A percentile compares a stretch with the other conserved stretches of the same genome.
These are phyloP conservation scores for Ophiostoma fasciatum DNA, from an alignment of 2,329 filamentous ascomycete genomes.

Conservation along the genomic window DNA sequence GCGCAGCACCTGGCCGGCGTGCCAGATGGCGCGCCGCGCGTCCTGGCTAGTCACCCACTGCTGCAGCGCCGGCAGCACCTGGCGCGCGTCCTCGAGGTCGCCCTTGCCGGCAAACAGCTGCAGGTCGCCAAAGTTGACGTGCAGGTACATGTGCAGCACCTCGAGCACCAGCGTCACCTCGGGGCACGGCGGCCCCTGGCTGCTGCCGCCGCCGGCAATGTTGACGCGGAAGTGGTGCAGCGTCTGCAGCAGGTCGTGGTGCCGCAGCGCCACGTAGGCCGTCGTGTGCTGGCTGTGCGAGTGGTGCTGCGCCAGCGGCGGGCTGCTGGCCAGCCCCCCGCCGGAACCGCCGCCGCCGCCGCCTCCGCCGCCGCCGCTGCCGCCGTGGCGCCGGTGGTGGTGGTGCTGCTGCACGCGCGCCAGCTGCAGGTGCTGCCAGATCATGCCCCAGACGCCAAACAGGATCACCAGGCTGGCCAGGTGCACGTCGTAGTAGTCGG, in stretches of 20 bases:
- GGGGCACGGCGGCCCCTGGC: not conserved
- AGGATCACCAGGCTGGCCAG: slow-evolving; percentile 3
- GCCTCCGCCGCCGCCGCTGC: no score
- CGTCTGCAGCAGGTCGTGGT: slow-evolving; percentile 46
- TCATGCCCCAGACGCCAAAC: slow-evolving; percentile 7
- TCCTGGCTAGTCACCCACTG: slow-evolving; percentile 8
- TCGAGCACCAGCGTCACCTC: slow-evolving; percentile 30
- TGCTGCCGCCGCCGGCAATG: not conserved
- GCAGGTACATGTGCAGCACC: slow-evolving; percentile 46
- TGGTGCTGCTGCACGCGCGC: not conserved
- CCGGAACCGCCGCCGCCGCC: no score
- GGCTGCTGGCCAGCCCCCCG: no score
- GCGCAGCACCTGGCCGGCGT: slow-evolving; percentile 11
- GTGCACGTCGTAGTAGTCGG: slow-evolving; percentile 3
- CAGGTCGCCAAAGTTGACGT: slow-evolving; percentile 49
- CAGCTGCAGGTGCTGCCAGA: slow-evolving; percentile 6
- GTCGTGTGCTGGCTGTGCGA: not conserved
- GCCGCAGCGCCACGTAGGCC: slow-evolving; percentile 20
- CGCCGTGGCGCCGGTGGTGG: no score
- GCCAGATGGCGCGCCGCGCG: slow-evolving; percentile 10
- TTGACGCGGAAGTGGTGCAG: slow-evolving; percentile 28
- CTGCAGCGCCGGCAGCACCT: slow-evolving; percentile 9
- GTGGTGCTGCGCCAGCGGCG: no score
- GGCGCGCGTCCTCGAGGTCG: slow-evolving; percentile 47
- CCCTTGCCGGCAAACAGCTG: slow-evolving; percentile 54